These are phyloP conservation scores for Glycine soja DNA, from an alignment of 306 rosid species.

Conservation along the genomic window DNA sequence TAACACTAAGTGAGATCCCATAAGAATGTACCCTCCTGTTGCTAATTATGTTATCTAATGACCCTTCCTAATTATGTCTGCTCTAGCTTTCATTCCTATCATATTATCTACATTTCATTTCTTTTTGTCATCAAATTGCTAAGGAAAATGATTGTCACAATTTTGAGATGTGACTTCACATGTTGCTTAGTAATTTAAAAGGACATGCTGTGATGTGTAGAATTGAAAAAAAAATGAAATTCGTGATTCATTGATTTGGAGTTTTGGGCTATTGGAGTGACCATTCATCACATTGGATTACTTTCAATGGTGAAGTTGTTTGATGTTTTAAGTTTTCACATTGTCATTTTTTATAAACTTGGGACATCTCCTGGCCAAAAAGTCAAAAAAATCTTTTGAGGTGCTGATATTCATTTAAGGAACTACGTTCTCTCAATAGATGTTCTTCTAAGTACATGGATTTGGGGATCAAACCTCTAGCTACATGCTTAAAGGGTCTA, in stretches of 20 bases:
- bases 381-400: no score
- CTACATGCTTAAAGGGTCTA: no score
- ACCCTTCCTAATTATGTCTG: not conserved
- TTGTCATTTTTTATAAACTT: no score
- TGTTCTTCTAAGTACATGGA: no score
- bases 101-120: not conserved
- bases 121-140: not conserved
- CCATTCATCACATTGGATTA: not conserved
- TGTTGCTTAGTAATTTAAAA: not conserved
- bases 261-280: not conserved
- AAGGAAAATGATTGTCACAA: not conserved
- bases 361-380: no score
- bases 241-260: not conserved
- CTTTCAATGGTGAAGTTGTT: not conserved
- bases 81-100: not conserved
- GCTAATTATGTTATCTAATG: not conserved
- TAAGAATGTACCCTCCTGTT: not conserved
- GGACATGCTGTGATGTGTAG: not conserved
- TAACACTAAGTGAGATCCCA: not conserved
- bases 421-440: no score
- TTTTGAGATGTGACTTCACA: slow-evolving; percentile 1
- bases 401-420: no score
- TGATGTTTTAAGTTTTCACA: not conserved
- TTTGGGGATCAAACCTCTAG: no score
- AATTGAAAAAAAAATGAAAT: not conserved